phyloP scores from a whole-genome alignment of 805 yeast species.

The Torulaspora maleeae region DNA sequence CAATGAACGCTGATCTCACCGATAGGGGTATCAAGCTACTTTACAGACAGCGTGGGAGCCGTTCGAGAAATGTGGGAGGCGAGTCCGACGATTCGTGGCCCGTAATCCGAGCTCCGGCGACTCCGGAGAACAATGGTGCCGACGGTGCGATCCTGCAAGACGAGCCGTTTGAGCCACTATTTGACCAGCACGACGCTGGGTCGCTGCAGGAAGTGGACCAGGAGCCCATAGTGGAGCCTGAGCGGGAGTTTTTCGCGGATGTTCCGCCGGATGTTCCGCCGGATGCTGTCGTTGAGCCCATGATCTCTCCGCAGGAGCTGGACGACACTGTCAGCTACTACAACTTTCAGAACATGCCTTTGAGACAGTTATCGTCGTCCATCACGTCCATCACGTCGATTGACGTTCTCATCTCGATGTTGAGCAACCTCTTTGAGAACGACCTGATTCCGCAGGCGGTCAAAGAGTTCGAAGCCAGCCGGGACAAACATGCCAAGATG shows the following conservation, averaged over 20 bases:
- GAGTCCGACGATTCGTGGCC: slow-evolving; percentile 20
- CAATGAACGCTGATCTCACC: slow-evolving; percentile 11
- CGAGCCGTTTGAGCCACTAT: slow-evolving; percentile 1
- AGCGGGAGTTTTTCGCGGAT: neutral
- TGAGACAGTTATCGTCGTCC: slow-evolving; percentile 22
- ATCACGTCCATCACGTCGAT: slow-evolving; percentile 27
- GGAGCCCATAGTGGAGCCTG: neutral
- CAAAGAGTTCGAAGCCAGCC: slow-evolving; percentile 20
- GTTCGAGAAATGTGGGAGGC: slow-evolving; percentile 20
- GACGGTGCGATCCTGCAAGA: neutral
- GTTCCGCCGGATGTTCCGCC: no score
- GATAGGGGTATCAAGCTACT: slow-evolving; percentile 29
- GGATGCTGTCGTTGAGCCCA: no score
- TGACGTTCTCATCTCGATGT: slow-evolving; percentile 22
- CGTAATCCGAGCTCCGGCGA: slow-evolving; percentile 15
- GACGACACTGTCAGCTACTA: slow-evolving; percentile 11
- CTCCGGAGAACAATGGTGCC: slow-evolving; percentile 1
- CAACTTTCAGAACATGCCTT: slow-evolving; percentile 16
- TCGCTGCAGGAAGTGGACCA: neutral
- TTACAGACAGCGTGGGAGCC: slow-evolving; percentile 33
- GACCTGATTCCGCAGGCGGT: slow-evolving; percentile 27
- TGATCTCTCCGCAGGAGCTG: neutral
- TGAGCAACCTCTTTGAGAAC: slow-evolving; percentile 21
- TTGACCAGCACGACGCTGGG: neutral
- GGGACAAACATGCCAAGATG: slow-evolving; percentile 16